A percentile compares a stretch with the other conserved stretches of the same genome.
Evolutionary conservation across 108 stramenopile genomes (phyloP).

Genomic region (Discostella pseudostelligera): DNA sequence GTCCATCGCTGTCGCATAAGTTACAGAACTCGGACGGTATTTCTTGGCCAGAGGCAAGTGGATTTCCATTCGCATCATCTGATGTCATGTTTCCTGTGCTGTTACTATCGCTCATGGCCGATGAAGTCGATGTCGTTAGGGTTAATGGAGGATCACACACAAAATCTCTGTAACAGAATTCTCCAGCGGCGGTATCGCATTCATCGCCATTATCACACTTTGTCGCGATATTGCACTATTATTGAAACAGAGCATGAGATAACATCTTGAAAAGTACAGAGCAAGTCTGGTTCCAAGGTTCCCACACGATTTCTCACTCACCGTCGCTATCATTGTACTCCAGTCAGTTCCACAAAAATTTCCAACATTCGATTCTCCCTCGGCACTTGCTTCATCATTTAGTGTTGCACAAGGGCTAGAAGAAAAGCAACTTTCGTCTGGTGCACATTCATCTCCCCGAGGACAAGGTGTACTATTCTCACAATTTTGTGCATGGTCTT

Average conservation of each 20-base stretch:
- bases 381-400: neutral
- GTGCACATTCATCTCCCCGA: conserved; percentile 23
- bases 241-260: neutral
- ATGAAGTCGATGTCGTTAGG: neutral
- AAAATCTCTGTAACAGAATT: conserved; percentile 35
- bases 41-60: neutral
- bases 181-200: conserved; percentile 8
- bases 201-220: conserved; percentile 12
- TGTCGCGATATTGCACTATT: conserved; percentile 2
- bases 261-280: neutral
- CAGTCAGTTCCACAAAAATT: conserved; percentile 21
- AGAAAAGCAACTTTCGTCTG: conserved; percentile 26
- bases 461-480: conserved; percentile 25
- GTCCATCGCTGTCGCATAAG: conserved; percentile 24
- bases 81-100: neutral
- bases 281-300: neutral
- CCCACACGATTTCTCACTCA: neutral
- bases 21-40: conserved; percentile 6
- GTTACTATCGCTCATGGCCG: neutral
- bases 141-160: conserved; percentile 21
- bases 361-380: conserved; percentile 8
- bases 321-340: conserved; percentile 11
- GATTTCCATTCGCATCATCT: too few species aligned
- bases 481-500: conserved; percentile 22
- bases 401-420: conserved; percentile 21